Evolutionary conservation across 2,329 filamentous ascomycete species (phyloP), one percentile per base, ranked within the genome.

Genomic region (Phoma herbarum): DNA sequence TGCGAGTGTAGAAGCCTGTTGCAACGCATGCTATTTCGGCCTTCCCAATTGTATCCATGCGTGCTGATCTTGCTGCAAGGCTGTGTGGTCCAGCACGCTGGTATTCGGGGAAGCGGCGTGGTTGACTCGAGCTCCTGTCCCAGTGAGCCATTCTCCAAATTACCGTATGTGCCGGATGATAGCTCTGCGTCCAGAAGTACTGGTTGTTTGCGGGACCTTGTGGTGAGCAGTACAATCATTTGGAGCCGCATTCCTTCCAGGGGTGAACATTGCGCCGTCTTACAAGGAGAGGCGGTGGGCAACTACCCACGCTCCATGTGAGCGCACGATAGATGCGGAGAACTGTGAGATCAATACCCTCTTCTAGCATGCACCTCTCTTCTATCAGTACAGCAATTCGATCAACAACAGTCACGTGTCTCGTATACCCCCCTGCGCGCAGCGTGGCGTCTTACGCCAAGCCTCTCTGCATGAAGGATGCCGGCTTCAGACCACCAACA

Each of bases 11-110:
- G 29, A 45, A 52, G 50, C 42, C 14, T 52, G 50, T 41, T 53
- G 51, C 23, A 53, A 53, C 18, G n/a, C 42, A n/a, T 53, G 42
- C 42, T 48, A 55, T 20, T 55, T 43, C 12, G 44, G 28, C 26
- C 4, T 54, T 7, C 1, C 25, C 7, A 48, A 55, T 16, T 55
- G 37, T 11, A 29, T 54, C 8, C 52, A 54, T 16, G 44, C 35
- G 5, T 54, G 16, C 45, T 55, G 23, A 14, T 55, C 35, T 55
- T 22, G 1, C 41, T 43, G 4, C 25, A 54, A 25, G 51, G 51
- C n/a, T 52, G 41, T n/a, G 42, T 53, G 11, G 35, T 54, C 25
- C 23, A 29, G 18, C 52, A 48, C 26, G 44, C 52, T 29, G 39
- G 10, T 6, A 7, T 2, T 1, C 5, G 14, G 26, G 52, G 52